Evolutionary conservation across 768 basidiomycete species (phyloP).

Genomic region (Cyathus striatus): DNA sequence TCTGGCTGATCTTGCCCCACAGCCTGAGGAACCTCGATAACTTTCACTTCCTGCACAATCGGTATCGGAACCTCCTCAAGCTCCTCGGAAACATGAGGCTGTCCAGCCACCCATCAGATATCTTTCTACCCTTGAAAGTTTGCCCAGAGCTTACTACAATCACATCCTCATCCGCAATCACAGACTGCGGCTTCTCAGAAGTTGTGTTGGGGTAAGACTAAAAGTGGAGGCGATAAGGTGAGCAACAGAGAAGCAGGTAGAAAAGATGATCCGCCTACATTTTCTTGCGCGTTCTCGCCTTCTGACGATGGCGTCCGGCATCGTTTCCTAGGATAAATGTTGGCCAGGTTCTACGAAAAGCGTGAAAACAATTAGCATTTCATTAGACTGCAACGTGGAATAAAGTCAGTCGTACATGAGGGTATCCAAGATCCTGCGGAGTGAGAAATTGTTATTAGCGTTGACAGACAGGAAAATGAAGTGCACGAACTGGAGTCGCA

Average conservation of each 20-base stretch:
- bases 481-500: conserved; percentile 15
- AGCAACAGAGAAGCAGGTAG: background rate
- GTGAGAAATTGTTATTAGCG: conserved; percentile 6
- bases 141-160: too few relatives aligned
- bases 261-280: background rate
- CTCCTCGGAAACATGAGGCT: too few relatives aligned
- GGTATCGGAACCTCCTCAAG: too few relatives aligned
- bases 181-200: too few relatives aligned
- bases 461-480: background rate
- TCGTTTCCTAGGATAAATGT: conserved; percentile 41
- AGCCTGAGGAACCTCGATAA: too few relatives aligned
- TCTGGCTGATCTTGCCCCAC: too few relatives aligned
- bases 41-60: too few relatives aligned
- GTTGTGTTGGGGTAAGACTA: too few relatives aligned
- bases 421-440: conserved; percentile 34
- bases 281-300: conserved; percentile 6
- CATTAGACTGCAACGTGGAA: too few relatives aligned
- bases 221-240: background rate
- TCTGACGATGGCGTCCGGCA: conserved; percentile 26
- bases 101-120: too few relatives aligned
- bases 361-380: background rate
- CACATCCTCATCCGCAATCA: too few relatives aligned
- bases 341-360: conserved; percentile 33
- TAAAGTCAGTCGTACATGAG: conserved; percentile 27
- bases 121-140: too few relatives aligned